Conservation (phyloP, 768 basidiomycete genomes). For the Paxillus involutus region DNA sequence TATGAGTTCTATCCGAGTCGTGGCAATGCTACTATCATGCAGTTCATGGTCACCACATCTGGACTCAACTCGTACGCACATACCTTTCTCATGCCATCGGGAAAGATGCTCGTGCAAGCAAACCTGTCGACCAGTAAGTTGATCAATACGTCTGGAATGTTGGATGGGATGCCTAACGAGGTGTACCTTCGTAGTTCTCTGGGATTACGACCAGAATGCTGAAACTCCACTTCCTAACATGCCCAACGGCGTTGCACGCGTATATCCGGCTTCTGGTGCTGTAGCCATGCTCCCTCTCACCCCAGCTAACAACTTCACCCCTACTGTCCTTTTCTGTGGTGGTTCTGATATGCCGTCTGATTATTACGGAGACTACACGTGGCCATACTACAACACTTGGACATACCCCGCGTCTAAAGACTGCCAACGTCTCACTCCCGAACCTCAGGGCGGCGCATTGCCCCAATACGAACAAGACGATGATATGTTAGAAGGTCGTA, state of each 20-base stretch:
- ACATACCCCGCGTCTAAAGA: slow-evolving; percentile 65
- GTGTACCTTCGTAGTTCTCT: slow-evolving; percentile 36
- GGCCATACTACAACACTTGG: slow-evolving; percentile 74
- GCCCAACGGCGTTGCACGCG: slow-evolving; percentile 72
- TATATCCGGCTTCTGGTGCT: slow-evolving; percentile 89
- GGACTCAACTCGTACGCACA: slow-evolving; percentile 79
- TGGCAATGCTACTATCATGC: slow-evolving; percentile 48
- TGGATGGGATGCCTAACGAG: not conserved
- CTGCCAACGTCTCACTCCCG: slow-evolving; percentile 85
- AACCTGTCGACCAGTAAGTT: slow-evolving; percentile 68
- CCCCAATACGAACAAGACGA: slow-evolving; percentile 72
- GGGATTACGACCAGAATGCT: slow-evolving; percentile 52
- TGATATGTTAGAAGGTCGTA: slow-evolving; percentile 68
- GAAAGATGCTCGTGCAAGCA: slow-evolving; percentile 76
- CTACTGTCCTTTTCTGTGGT: slow-evolving; percentile 88
- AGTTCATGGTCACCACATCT: slow-evolving; percentile 69
- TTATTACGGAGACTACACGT: slow-evolving; percentile 75
- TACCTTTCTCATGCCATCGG: slow-evolving; percentile 70
- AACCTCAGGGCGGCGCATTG: slow-evolving; percentile 66
- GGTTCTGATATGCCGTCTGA: slow-evolving; percentile 76
- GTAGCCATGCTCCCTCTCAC: slow-evolving; percentile 90
- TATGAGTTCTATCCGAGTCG: slow-evolving; percentile 79
- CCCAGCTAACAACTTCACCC: slow-evolving; percentile 83
- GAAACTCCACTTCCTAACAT: slow-evolving; percentile 70
- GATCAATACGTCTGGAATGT: not conserved